Evolutionary conservation across 768 basidiomycete species (phyloP).

Genomic region (Calocera viscosa): DNA sequence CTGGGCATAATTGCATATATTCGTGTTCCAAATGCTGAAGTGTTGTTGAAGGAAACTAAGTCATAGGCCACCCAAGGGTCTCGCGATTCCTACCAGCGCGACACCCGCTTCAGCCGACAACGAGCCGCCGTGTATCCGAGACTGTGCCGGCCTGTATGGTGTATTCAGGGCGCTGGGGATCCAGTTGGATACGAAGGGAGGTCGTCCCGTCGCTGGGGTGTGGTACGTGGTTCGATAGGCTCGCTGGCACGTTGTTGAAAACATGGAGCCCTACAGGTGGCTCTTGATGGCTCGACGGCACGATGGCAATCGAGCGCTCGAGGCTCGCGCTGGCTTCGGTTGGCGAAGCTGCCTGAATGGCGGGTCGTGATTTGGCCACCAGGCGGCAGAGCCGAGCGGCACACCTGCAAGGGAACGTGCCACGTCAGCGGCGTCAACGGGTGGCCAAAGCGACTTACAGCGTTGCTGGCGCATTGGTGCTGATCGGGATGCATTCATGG

Average conservation of each 20-base stretch:
- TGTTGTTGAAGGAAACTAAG: background rate
- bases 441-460: background rate
- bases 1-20: slow-evolving; percentile 7
- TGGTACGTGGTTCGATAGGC: background rate
- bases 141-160: no score
- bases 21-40: slow-evolving; percentile 2
- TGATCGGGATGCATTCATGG: background rate
- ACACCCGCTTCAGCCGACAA: no score
- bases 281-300: background rate
- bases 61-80: background rate
- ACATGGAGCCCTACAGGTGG: background rate
- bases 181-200: no score
- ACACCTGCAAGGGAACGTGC: background rate
- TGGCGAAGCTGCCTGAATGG: background rate
- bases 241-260: background rate
- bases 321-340: background rate
- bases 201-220: background rate
- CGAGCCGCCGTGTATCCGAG: no score
- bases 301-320: background rate
- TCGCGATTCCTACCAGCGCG: background rate
- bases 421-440: background rate
- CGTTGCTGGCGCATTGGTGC: background rate
- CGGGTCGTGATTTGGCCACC: background rate
- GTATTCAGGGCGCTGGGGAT: no score
- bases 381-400: background rate